Percentiles rank a stretch among this genome's conserved stretches.
phyloP scores from a whole-genome alignment of 192 early-diverging fungal genomes.

The Coemansia sp. region DNA sequence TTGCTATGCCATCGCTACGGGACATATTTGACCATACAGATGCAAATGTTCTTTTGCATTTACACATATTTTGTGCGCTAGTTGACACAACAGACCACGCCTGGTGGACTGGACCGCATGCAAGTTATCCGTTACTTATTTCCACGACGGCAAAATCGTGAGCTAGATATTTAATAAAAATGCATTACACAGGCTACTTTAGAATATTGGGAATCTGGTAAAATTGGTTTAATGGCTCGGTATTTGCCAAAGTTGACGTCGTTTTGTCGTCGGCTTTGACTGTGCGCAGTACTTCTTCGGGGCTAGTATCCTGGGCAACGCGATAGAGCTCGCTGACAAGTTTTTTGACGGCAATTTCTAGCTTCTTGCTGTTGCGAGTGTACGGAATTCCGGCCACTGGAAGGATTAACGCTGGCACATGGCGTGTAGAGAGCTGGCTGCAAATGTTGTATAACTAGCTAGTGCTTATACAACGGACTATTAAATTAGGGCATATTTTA shows the following conservation, averaged over 20 bases:
- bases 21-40: constrained; percentile 23
- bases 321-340: constrained; percentile 54
- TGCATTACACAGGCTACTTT: constrained; percentile 3
- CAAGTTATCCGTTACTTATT: constrained; percentile 40
- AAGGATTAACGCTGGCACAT: constrained; percentile 87
- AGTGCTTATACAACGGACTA: too few relatives aligned
- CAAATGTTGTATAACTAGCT: constrained; percentile 58
- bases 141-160: constrained; percentile 37
- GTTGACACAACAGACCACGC: constrained; percentile 16
- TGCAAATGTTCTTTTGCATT: not conserved
- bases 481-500: too few relatives aligned
- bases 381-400: constrained; percentile 85
- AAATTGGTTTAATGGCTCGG: constrained; percentile 81
- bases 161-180: not conserved
- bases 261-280: constrained; percentile 72
- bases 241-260: constrained; percentile 85
- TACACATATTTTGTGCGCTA: constrained; percentile 20
- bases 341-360: constrained; percentile 93
- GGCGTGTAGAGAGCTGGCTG: constrained; percentile 79
- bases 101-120: constrained; percentile 45
- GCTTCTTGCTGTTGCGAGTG: constrained; percentile 96
- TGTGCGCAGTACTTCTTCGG: constrained; percentile 57
- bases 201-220: constrained; percentile 68
- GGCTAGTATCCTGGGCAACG: constrained; percentile 28
- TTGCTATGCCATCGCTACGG: constrained; percentile 34